These are phyloP conservation scores for Microbotryum lychnidis-dioicae DNA, from an alignment of 1,284 basidiomycete species.

Conservation along the genomic window DNA sequence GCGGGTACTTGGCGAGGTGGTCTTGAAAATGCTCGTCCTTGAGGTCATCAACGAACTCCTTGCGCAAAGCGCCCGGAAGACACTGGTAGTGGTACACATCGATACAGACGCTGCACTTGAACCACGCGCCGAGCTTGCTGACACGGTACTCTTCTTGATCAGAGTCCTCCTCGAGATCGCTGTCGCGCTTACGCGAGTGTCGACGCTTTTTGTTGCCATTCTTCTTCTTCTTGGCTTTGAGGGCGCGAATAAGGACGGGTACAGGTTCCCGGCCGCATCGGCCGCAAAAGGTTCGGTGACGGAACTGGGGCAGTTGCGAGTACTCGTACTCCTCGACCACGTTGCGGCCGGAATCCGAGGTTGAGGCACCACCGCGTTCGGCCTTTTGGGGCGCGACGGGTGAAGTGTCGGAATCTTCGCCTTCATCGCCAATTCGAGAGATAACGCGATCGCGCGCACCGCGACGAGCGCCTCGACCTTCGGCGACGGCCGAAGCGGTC, in stretches of 20 bases:
- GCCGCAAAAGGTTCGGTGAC: constrained; percentile 11
- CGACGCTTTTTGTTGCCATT: neutral
- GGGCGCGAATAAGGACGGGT: neutral
- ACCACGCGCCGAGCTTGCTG: constrained; percentile 21
- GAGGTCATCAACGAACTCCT: constrained; percentile 13
- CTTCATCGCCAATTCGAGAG: neutral
- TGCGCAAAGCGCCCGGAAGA: constrained; percentile 10
- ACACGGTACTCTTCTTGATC: constrained; percentile 8
- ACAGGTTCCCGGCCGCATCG: constrained; percentile 11
- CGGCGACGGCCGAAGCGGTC: neutral
- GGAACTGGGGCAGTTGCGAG: constrained; percentile 5
- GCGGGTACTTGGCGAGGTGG: neutral
- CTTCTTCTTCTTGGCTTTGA: constrained; percentile 6
- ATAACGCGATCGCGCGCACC: neutral
- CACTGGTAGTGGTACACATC: constrained; percentile 25
- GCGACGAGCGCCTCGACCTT: neutral
- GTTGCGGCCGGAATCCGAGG: neutral
- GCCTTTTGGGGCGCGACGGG: neutral
- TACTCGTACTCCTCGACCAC: neutral
- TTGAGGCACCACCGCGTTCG: neutral
- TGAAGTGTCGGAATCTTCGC: neutral
- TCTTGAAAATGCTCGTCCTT: constrained; percentile 10
- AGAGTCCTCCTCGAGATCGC: constrained; percentile 9
- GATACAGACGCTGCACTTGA: constrained; percentile 26
- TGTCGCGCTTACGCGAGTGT: neutral